Conservation (phyloP, 805 yeast species). For the Myxozyma monticola region DNA sequence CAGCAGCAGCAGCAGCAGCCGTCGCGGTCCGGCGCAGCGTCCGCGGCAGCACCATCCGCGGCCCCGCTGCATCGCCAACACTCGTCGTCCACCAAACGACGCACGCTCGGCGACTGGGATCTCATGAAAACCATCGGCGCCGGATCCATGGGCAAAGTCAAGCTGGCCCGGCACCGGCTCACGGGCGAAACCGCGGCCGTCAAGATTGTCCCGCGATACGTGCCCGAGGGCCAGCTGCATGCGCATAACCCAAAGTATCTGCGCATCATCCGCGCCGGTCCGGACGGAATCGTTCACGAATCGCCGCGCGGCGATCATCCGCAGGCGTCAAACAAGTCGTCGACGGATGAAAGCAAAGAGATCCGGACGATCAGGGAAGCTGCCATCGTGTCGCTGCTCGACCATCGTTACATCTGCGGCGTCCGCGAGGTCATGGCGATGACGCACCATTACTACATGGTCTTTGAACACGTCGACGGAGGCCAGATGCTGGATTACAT, state of each 20-base stretch:
- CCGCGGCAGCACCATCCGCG: not conserved
- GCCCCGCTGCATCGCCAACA: constrained; percentile 11
- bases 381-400: constrained; percentile 82
- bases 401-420: constrained; percentile 90
- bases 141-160: constrained; percentile 99
- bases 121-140: constrained; percentile 94
- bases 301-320: constrained; percentile 48
- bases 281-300: constrained; percentile 42
- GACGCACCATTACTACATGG: constrained; percentile 96
- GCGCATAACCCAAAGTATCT: constrained; percentile 58
- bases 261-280: constrained; percentile 62
- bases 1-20: constrained; percentile 1
- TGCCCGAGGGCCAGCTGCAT: constrained; percentile 22
- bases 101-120: constrained; percentile 95
- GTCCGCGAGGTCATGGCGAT: constrained; percentile 91
- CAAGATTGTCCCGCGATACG: constrained; percentile 30
- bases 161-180: constrained; percentile 80
- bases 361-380: constrained; percentile 93
- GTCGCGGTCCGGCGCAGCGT: not conserved
- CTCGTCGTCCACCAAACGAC: constrained; percentile 51
- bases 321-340: constrained; percentile 26
- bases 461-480: constrained; percentile 94
- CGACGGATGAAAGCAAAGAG: constrained; percentile 78
- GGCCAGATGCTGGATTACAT: constrained; percentile 97
- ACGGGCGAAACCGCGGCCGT: constrained; percentile 67